Conservation (phyloP, 441 rosid species). For the Brassica hybrid region DNA sequence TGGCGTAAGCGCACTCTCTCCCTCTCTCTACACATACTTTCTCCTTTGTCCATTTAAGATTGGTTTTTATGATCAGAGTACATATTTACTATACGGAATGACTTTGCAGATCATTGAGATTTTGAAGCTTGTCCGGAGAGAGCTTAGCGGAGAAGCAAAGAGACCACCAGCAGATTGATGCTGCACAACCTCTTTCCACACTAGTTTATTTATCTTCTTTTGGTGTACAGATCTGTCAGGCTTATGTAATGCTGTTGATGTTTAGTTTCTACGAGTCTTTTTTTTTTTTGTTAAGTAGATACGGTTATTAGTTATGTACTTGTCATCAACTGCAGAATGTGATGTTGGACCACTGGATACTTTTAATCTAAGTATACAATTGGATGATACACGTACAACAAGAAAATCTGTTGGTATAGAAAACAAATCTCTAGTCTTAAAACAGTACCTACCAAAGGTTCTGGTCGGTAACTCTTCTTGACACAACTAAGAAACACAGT, state of each 20-base stretch:
- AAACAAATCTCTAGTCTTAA: background rate
- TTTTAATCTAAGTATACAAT: slow-evolving; percentile 1
- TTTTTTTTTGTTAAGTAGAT: slow-evolving; percentile 17
- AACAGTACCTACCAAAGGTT: background rate
- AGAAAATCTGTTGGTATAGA: too few relatives aligned
- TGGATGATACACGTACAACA: too few relatives aligned
- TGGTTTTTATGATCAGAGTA: slow-evolving; percentile 17
- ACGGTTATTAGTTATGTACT: slow-evolving; percentile 23
- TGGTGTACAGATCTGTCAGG: slow-evolving; percentile 35
- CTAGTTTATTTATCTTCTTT: slow-evolving; percentile 27
- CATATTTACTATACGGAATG: background rate
- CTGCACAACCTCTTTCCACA: background rate
- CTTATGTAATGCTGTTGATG: slow-evolving; percentile 24
- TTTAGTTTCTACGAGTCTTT: slow-evolving; percentile 27
- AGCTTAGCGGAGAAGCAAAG: slow-evolving; percentile 69
- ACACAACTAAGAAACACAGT: slow-evolving; percentile 11
- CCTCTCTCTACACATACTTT: background rate
- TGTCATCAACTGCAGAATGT: slow-evolving; percentile 5
- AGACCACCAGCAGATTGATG: slow-evolving; percentile 49
- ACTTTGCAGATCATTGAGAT: slow-evolving; percentile 78
- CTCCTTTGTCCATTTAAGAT: slow-evolving; percentile 10
- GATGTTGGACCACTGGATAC: slow-evolving; percentile 11
- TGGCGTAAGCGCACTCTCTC: slow-evolving; percentile 62
- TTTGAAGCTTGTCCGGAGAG: slow-evolving; percentile 80
- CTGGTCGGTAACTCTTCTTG: background rate